A percentile compares a stretch with the other conserved stretches of the same genome.
These are phyloP conservation scores for Dactylellina sp. DNA, from an alignment of 2,329 filamentous ascomycete genomes.

Conservation along the genomic window DNA sequence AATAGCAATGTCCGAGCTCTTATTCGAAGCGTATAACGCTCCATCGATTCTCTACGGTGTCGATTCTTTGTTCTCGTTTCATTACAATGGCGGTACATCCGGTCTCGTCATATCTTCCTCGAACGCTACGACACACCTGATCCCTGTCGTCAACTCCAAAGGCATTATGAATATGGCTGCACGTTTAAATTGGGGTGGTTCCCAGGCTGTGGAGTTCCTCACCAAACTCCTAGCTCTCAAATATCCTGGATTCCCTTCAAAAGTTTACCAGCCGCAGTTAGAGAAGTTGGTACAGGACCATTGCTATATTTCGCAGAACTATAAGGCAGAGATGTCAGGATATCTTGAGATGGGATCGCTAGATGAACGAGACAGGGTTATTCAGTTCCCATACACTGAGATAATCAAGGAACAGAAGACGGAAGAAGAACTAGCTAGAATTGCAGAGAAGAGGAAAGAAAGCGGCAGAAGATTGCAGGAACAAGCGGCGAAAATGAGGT, in stretches of 20 bases:
- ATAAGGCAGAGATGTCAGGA: slow-evolving; percentile 78
- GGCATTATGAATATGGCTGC: slow-evolving; percentile 86
- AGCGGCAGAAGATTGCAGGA: slow-evolving; percentile 91
- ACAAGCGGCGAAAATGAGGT: slow-evolving; percentile 95
- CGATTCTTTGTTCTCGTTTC: slow-evolving; percentile 95
- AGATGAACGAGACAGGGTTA: slow-evolving; percentile 86
- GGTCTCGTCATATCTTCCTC: slow-evolving; percentile 92
- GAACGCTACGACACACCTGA: slow-evolving; percentile 92
- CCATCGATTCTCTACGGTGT: slow-evolving; percentile 93
- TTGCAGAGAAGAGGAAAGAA: slow-evolving; percentile 94
- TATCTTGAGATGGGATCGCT: slow-evolving; percentile 93
- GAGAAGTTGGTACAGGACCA: slow-evolving; percentile 89
- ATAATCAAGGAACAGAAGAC: slow-evolving; percentile 91
- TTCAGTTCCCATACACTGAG: slow-evolving; percentile 94
- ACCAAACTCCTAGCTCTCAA: slow-evolving; percentile 89
- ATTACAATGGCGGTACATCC: slow-evolving; percentile 86
- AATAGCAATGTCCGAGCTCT: slow-evolving; percentile 92
- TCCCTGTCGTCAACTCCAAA: slow-evolving; percentile 89
- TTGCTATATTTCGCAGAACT: slow-evolving; percentile 87
- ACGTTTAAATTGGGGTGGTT: slow-evolving; percentile 93
- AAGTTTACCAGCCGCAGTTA: slow-evolving; percentile 85
- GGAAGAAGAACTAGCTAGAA: slow-evolving; percentile 88
- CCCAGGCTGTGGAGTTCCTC: slow-evolving; percentile 89
- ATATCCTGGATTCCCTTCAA: slow-evolving; percentile 88
- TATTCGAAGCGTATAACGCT: slow-evolving; percentile 94